Base-by-base conservation (phyloP, 2,329 filamentous ascomycete genomes). In the Neodidymelliopsis sp. region DNA sequence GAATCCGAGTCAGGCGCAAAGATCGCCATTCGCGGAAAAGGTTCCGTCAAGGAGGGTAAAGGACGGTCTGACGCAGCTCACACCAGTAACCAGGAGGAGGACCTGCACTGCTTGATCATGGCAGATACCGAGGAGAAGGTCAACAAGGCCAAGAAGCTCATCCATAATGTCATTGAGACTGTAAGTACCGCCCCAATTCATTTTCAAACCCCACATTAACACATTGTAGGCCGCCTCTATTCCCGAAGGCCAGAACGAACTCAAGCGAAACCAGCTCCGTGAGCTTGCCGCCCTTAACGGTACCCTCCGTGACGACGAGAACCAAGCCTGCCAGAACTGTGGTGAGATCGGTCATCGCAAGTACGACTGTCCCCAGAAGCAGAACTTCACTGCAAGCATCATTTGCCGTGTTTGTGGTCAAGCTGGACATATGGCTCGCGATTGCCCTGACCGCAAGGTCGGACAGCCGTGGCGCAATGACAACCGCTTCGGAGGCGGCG, bases 51-150 rank as follows among this genome's bases (percentile, higher is more conserved):
- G 78, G 94, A 99, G 84, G 94, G 94, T 81, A 99, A 99, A 76
- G 94, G 94, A 63, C 91, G 94, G 63, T 97, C 94, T 79, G 94
- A 99, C 76, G 94, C 94, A 67, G 94, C 94, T 79, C 94, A 99
- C 77, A 91, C 93, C 75, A 97, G 94, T 84, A 99, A 99, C 82
- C 94, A 99, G 83, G 94, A 99, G 81, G 94, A 99, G 79, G 94
- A 99, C 74, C 83, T 99, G 49, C 94, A 99, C 78, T 99, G 94
- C 77, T 81, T 99, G 73, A 97, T 99, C 79, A 99, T 99, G 94
- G 94, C 94, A 69, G 94, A 99, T 71, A 97, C 93, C 27, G 95
- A 99, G 79, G 94, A 99, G 57, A 99, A 99, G 80, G 92, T 99
- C 73, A 96, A 96, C 81, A 99, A 97, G 78, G 94, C 94, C 60